These are phyloP conservation scores for Tephrocybe sp. DNA, from an alignment of 768 basidiomycete genomes.

Conservation along the genomic window DNA sequence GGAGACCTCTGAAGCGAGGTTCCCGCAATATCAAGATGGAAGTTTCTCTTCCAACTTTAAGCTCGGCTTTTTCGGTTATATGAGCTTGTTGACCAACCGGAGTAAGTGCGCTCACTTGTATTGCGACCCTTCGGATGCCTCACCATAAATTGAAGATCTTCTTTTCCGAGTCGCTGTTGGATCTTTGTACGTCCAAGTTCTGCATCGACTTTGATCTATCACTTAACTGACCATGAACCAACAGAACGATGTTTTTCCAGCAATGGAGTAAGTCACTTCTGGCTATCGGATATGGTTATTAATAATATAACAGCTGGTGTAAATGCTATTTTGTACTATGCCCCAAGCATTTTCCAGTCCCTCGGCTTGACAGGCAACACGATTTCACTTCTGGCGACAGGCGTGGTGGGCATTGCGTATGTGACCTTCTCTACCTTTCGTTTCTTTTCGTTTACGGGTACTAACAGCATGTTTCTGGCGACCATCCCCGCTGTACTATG, in stretches of 20 bases:
- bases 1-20: constrained; percentile 53
- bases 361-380: constrained; percentile 64
- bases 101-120: constrained; percentile 27
- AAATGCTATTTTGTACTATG: constrained; percentile 76
- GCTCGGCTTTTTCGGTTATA: constrained; percentile 58
- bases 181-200: constrained; percentile 51
- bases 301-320: constrained; percentile 42
- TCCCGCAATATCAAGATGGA: constrained; percentile 66
- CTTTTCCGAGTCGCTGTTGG: constrained; percentile 63
- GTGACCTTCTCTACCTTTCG: constrained; percentile 18
- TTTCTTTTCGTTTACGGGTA: neutral
- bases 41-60: constrained; percentile 54
- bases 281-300: neutral
- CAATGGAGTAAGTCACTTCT: constrained; percentile 68
- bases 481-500: constrained; percentile 83
- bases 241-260: constrained; percentile 74
- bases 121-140: neutral
- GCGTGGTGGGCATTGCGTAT: constrained; percentile 78
- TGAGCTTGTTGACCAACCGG: constrained; percentile 54
- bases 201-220: neutral
- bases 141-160: constrained; percentile 36
- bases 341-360: constrained; percentile 62
- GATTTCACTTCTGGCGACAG: constrained; percentile 49
- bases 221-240: neutral
- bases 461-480: constrained; percentile 62